Base-by-base conservation (phyloP, 176 grass and related monocot genomes). In the Eleusine indica region DNA sequence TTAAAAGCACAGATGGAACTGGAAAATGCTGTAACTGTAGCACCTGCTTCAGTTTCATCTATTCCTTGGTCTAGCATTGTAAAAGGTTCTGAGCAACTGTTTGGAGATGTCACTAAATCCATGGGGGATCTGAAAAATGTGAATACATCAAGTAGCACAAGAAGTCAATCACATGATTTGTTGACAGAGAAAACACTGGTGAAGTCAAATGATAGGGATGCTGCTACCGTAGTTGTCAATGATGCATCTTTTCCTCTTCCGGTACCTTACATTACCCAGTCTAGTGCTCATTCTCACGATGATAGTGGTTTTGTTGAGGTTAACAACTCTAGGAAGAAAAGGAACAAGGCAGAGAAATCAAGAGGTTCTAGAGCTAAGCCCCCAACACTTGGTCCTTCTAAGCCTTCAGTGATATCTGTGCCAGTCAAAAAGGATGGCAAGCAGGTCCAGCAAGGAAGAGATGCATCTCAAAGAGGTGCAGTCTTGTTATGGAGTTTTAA, bases 251-350 rank as follows among this genome's bases (percentile, higher is more conserved):
- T 88, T 84, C 84, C 78, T 57, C 70, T 78, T 62, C 78, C 75
- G 28, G 66, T 79, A 63, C 81, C 57, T 83, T 72, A 29, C 66
- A 32, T 13, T 56, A 70, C 54, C 57, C 76, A 88, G 70, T 51
- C 76, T 77, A 82, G 88, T 69, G 9, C 66, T 82, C 66, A 76
- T 85, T 73, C 74, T 83, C 32, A 87, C 64, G 89, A 87, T 82
- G 87, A 85, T 84, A 79, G 83, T 88, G 91, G 94, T 65, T 96
- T 96, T 70, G 89, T 99, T 80, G 87, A 98, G 85, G 89, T 94
- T 44, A 98, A 94, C 86, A 87, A 92, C 46, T 40, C 63, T 10
- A 95, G 86, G 87, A 98, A 98, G 88, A 95, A 82, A 78, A 91
- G 78, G 22, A 98, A 92, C 81, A 98, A 92, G 79, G 85, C 78